Percentiles rank a stretch among this genome's conserved stretches.
Evolutionary conservation across 2,329 filamentous ascomycete species (phyloP).

Genomic region (Cercospora zeae-maydis): DNA sequence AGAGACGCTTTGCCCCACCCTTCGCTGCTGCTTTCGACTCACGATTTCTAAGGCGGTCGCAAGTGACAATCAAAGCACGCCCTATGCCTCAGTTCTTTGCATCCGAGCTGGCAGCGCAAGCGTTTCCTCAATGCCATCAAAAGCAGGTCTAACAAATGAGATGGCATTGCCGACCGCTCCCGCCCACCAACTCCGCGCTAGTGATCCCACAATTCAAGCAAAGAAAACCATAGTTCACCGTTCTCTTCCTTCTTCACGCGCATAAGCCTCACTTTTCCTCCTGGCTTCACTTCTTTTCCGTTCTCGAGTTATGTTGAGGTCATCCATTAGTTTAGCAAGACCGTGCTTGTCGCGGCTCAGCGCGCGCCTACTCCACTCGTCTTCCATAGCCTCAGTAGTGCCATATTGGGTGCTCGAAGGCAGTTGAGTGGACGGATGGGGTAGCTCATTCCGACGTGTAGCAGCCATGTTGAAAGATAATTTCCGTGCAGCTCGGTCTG

Average conservation of each 20-base stretch:
- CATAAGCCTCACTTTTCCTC: neutral
- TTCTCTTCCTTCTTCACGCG: neutral
- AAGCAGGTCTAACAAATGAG: too few relatives aligned
- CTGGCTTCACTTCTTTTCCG: neutral
- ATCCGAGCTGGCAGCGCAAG: too few relatives aligned
- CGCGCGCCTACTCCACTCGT: constrained; percentile 18
- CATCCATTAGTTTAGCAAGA: constrained; percentile 18
- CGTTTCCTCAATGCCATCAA: too few relatives aligned
- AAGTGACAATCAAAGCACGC: too few relatives aligned
- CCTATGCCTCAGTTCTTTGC: too few relatives aligned
- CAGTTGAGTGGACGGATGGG: constrained; percentile 6
- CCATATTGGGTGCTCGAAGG: constrained; percentile 2
- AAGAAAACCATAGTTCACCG: neutral
- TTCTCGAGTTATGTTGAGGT: constrained; percentile 10
- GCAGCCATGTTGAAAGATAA: neutral
- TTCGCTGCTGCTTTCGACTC: neutral
- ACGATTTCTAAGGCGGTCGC: too few relatives aligned
- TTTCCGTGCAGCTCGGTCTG: constrained; percentile 4
- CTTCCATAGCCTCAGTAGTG: constrained; percentile 19
- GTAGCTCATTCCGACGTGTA: constrained; percentile 1
- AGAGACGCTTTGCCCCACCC: neutral
- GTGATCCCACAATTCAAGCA: neutral
- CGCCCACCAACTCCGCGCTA: neutral
- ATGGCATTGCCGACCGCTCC: neutral
- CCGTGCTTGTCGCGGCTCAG: constrained; percentile 14